Percentiles rank a stretch among this genome's conserved stretches.
Evolutionary conservation across 2,329 filamentous ascomycete species (phyloP).

Genomic region (Huntiella moniliformis): DNA sequence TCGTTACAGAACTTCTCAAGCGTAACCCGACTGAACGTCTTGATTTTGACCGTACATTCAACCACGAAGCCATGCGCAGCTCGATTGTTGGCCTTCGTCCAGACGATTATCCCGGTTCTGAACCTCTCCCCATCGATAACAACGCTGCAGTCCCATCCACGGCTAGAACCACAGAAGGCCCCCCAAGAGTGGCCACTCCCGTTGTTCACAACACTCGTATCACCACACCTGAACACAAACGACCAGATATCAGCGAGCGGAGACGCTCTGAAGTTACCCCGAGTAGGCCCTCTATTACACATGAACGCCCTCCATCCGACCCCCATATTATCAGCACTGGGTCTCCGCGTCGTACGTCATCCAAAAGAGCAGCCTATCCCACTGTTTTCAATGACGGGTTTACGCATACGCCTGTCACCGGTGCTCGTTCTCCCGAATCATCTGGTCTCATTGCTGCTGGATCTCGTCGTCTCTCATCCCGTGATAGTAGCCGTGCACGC

Average conservation of each 20-base stretch:
- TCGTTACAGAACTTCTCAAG: conserved; percentile 69
- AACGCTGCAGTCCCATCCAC: background rate
- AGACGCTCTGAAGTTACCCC: too few species aligned
- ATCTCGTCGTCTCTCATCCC: background rate
- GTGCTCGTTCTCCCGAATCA: conserved; percentile 6
- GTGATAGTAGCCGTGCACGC: conserved; percentile 6
- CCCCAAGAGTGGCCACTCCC: conserved; percentile 1
- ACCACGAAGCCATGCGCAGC: conserved; percentile 48
- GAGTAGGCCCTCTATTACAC: background rate
- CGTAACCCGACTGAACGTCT: conserved; percentile 70
- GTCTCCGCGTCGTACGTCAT: conserved; percentile 2
- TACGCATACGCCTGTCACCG: conserved; percentile 8
- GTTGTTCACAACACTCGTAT: conserved; percentile 3
- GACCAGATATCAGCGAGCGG: too few species aligned
- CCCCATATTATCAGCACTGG: background rate
- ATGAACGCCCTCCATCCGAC: conserved; percentile 2
- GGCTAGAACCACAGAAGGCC: conserved; percentile 1
- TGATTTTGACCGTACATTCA: conserved; percentile 73
- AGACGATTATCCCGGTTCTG: conserved; percentile 35
- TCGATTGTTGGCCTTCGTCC: conserved; percentile 66
- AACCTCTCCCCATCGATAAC: background rate
- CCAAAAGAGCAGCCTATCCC: background rate
- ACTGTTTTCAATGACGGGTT: conserved; percentile 3
- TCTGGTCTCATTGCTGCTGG: background rate
- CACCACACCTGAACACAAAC: too few species aligned